A percentile compares a stretch with the other conserved stretches of the same genome.
These are phyloP conservation scores for Candida railenensis DNA, from an alignment of 805 yeast species.

Conservation along the genomic window DNA sequence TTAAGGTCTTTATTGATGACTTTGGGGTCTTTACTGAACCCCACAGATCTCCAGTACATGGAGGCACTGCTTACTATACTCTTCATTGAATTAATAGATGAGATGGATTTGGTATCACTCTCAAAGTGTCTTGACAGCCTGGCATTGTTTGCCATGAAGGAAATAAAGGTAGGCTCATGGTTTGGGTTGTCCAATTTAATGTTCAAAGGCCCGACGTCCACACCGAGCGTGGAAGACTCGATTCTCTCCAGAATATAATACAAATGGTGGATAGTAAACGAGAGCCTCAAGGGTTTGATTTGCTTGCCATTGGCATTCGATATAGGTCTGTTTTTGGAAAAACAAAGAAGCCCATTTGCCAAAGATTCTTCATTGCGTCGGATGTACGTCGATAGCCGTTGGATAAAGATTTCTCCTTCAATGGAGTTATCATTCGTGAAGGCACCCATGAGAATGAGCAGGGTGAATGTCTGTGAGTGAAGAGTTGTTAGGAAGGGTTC, in stretches of 20 bases:
- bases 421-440: slow-evolving; percentile 34
- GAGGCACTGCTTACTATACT: slow-evolving; percentile 46
- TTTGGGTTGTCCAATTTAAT: slow-evolving; percentile 57
- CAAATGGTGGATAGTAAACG: slow-evolving; percentile 61
- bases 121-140: slow-evolving; percentile 38
- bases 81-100: slow-evolving; percentile 59
- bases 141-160: slow-evolving; percentile 60
- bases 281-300: slow-evolving; percentile 53
- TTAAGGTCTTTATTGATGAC: slow-evolving; percentile 49
- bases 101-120: slow-evolving; percentile 48
- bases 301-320: slow-evolving; percentile 14
- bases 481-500: neutral
- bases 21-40: slow-evolving; percentile 40
- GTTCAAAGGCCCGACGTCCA: slow-evolving; percentile 61
- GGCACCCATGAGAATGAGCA: slow-evolving; percentile 16
- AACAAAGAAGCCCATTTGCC: slow-evolving; percentile 57
- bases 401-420: slow-evolving; percentile 60
- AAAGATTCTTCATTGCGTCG: slow-evolving; percentile 56
- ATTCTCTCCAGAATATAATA: slow-evolving; percentile 61
- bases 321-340: slow-evolving; percentile 36
- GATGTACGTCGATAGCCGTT: slow-evolving; percentile 51
- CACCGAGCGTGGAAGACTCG: slow-evolving; percentile 45
- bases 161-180: slow-evolving; percentile 53
- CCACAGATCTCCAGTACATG: slow-evolving; percentile 38
- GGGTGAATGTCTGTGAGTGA: slow-evolving; percentile 2